Evolutionary conservation across 345 rosid genomes (phyloP).

Genomic region (Toxicodendron radicans): DNA sequence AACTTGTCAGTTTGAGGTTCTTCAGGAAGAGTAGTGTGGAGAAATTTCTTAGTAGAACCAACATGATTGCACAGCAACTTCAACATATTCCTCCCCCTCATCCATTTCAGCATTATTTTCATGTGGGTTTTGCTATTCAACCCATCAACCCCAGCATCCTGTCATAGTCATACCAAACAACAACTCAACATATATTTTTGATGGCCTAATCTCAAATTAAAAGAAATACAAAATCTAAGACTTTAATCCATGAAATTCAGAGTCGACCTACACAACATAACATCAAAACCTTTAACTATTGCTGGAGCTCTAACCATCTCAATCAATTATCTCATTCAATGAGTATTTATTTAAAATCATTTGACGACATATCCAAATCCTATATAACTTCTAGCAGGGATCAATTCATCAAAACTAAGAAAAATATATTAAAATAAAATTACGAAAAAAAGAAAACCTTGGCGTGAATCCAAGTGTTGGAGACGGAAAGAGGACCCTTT

Average conservation of each 20-base stretch:
- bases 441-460: conserved; percentile 43
- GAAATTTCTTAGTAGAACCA: conserved; percentile 80
- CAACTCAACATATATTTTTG: no score
- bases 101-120: conserved; percentile 97
- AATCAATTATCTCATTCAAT: no score
- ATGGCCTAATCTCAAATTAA: no score
- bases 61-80: conserved; percentile 77
- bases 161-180: conserved; percentile 9
- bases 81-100: conserved; percentile 87
- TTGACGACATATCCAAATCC: no score
- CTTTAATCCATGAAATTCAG: background rate
- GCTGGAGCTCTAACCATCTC: background rate
- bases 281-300: background rate
- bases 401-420: background rate
- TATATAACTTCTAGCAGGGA: no score
- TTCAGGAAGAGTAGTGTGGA: conserved; percentile 64
- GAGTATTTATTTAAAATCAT: no score
- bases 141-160: conserved; percentile 78
- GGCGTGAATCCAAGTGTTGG: conserved; percentile 77
- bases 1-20: conserved; percentile 24
- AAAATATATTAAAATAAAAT: background rate
- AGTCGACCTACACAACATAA: background rate
- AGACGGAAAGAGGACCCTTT: conserved; percentile 72
- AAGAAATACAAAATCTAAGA: background rate
- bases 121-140: conserved; percentile 86